Base-by-base conservation (phyloP, 257 asterid genomes). In the Jasminum sambac region DNA sequence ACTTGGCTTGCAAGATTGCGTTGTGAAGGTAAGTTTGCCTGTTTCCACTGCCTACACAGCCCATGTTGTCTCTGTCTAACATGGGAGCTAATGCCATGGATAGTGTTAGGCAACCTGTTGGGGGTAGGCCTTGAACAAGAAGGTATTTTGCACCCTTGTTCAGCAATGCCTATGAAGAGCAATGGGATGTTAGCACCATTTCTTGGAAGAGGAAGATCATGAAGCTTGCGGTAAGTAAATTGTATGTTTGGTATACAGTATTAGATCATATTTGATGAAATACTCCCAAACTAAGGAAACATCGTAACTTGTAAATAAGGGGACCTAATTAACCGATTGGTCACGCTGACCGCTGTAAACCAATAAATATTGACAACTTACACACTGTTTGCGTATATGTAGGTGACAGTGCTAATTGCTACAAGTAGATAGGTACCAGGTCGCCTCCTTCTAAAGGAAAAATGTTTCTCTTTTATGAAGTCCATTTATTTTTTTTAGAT, bases 71-170 rank as follows among this genome's bases (percentile, higher is more conserved):
- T 48, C 94, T 65, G 72, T 86, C 91, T 1, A 78, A 73, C 0
- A 73, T 76, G 0, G 90, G 69, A 36, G 94, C 72, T 3, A 90
- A 69, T 0, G 75, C 5, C 81, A 88, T 78, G 66, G 91, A 72
- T 2, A 88, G 77, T 3, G 96, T 76, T 7, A 78, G 52, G 86
- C 97, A 90, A 0, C 97, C 97, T 44, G 87, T 78, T 14, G 89
- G 73, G 1, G 96, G 95, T 2, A 90, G 89, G 3, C 97, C 97
- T 77, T 90, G 86, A 21, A 90, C 95, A 1, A 90, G 77, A 30
- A 88, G 62, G 39, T 88, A 86, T 43, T 84, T 88, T 48, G 90
- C 96, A 11, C 97, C 97, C 66, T 84, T 90, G 52, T 60, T 72
- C 24, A 90, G 60, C 42, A 90, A 0, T 70, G 72, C 89, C 96